phyloP scores from a whole-genome alignment of 192 early-diverging fungal species.

The Linnemannia hyalina region DNA sequence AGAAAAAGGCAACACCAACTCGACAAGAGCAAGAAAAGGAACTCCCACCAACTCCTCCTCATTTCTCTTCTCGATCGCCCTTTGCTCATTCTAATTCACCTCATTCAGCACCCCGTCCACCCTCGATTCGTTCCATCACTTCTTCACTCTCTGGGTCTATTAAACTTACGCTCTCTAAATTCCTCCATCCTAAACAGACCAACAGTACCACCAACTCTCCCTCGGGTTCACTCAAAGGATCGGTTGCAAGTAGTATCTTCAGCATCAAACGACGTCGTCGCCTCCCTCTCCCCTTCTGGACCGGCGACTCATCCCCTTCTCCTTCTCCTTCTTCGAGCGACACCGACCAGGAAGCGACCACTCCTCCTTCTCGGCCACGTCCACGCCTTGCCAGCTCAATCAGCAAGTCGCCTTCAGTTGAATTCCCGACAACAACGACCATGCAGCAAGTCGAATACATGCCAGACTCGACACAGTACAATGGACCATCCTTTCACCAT shows the following conservation, averaged over 20 bases:
- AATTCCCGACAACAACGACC: background rate
- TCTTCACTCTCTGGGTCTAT: conserved; percentile 3
- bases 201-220: background rate
- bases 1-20: background rate
- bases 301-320: background rate
- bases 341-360: background rate
- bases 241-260: conserved; percentile 3
- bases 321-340: conserved; percentile 5
- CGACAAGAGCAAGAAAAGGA: background rate
- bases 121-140: background rate
- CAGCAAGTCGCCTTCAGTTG: background rate
- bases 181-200: background rate
- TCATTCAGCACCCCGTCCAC: background rate
- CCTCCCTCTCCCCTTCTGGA: background rate
- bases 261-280: conserved; percentile 19
- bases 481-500: background rate
- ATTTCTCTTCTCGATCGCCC: background rate
- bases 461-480: conserved; percentile 15
- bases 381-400: background rate
- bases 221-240: conserved; percentile 10
- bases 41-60: background rate
- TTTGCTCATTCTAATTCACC: conserved; percentile 14
- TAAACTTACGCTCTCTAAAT: background rate
- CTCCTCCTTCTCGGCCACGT: background rate
- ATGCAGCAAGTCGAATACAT: conserved; percentile 46